Conservation (phyloP, 805 yeast genomes). For the Saccharomycodes ludwigii region DNA sequence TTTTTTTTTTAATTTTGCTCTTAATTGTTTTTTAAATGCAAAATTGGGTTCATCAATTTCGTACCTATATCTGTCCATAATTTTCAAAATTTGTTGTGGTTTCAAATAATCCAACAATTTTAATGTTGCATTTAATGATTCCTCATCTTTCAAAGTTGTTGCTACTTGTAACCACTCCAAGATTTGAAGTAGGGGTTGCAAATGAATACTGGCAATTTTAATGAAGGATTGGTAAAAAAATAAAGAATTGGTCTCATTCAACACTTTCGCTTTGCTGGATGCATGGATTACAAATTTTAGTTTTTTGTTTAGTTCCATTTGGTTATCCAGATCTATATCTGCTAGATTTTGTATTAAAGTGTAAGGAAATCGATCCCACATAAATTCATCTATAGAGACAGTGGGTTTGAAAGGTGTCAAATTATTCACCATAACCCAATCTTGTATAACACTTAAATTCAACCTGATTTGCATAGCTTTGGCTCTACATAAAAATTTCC, state of each 20-base stretch:
- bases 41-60: constrained; percentile 72
- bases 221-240: constrained; percentile 56
- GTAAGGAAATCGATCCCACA: constrained; percentile 28
- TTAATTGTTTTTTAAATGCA: constrained; percentile 25
- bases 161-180: constrained; percentile 87
- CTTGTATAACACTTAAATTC: constrained; percentile 77
- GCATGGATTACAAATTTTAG: constrained; percentile 4
- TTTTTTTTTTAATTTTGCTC: not conserved
- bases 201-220: constrained; percentile 51
- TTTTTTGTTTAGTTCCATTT: too few species aligned
- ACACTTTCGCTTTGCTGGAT: constrained; percentile 4
- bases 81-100: constrained; percentile 56
- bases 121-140: constrained; percentile 42
- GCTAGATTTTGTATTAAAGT: constrained; percentile 23
- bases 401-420: constrained; percentile 20
- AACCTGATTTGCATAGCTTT: constrained; percentile 84
- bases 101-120: constrained; percentile 45
- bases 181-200: constrained; percentile 64
- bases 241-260: constrained; percentile 28
- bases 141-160: constrained; percentile 56
- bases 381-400: constrained; percentile 23
- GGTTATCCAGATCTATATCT: constrained; percentile 16
- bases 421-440: constrained; percentile 61
- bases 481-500: constrained; percentile 60
- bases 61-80: constrained; percentile 65